Conservation (phyloP, 2,329 filamentous ascomycete species). For the Trichoderma sp. region DNA sequence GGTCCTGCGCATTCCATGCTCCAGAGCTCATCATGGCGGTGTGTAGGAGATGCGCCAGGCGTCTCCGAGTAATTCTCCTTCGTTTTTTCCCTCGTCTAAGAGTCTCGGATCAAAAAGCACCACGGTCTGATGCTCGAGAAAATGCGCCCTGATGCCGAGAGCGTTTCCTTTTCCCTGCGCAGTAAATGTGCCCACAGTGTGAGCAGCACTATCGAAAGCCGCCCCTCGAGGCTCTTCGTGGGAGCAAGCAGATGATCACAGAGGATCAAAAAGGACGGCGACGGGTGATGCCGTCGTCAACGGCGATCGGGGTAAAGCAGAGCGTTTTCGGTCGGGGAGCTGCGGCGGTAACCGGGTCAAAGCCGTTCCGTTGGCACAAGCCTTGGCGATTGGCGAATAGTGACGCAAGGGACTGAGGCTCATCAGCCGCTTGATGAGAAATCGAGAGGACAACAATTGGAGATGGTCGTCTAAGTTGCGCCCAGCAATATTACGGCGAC, state of each 20-base stretch:
- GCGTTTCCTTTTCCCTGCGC: not conserved
- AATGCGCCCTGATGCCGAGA: not conserved
- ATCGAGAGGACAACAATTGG: not conserved
- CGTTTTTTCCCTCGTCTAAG: not conserved
- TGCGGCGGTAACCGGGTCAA: conserved; percentile 15
- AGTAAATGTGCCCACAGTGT: conserved; percentile 5
- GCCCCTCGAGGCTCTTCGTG: not conserved
- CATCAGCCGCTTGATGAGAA: not conserved
- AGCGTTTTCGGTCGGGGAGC: conserved; percentile 16
- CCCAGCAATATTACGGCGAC: not conserved
- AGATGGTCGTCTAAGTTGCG: not conserved
- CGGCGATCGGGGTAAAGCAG: conserved; percentile 1
- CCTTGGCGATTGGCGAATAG: conserved; percentile 27
- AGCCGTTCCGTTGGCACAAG: conserved; percentile 5
- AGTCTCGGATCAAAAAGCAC: not conserved
- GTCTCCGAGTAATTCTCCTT: not conserved
- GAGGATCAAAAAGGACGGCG: not conserved
- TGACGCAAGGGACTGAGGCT: conserved; percentile 20
- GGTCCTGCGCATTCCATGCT: conserved; percentile 60
- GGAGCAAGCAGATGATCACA: not conserved
- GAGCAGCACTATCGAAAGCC: not conserved
- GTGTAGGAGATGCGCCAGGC: conserved; percentile 12
- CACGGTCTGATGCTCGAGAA: not conserved
- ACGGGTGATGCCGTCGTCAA: not conserved
- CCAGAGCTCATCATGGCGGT: conserved; percentile 54